Evolutionary conservation across 495 filamentous ascomycete genomes (phyloP), one percentile per base, ranked within the genome.

Genomic region (Aspergillus affinis): DNA sequence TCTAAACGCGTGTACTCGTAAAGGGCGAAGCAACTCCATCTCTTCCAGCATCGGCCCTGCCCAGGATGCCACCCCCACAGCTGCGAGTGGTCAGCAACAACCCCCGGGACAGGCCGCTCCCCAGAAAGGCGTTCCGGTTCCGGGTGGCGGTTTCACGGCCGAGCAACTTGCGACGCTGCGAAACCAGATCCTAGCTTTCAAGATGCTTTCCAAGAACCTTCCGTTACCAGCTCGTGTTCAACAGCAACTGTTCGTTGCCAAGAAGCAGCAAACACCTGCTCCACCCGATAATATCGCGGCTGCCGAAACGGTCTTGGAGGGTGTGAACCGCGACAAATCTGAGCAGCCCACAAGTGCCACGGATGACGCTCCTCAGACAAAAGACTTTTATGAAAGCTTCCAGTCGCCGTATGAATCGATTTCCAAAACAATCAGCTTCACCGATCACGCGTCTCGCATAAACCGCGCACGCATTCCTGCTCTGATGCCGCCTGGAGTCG

Each of bases 401-500:
- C 86, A 85, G 64, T 85, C 85, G 6, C 91, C 90, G 0, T 88
- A 88, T 57, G 82, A 70, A 61, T 75, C 65, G 61, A 80, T 81
- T 61, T 80, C 72, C 65, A 80, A 71, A 70, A 78, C 70, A 26
- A 90, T 98, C 66, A 87, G 81, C 68, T 97, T 94, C 69, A 77
- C 82, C n/a, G 87, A 91, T 32, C 93, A 98, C 68, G 78, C 78
- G 7, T 78, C 80, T 29, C 84, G 93, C 50, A 81, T 84, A 45
- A 87, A 89, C 46, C 86, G 93, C 48, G 79, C 84, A 27, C 85
- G 90, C 61, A 85, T 97, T 45, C 90, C 93, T 0, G 91, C 90
- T 66, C 85, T 95, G 51, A 92, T 96, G 78, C 92, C 93, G 10
- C 79, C 86, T 13, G 94, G 94, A n/a, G 81, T 96, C 27, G 75